Evolutionary conservation across 805 yeast species (phyloP).

Genomic region (Grigorovia jiainica): DNA sequence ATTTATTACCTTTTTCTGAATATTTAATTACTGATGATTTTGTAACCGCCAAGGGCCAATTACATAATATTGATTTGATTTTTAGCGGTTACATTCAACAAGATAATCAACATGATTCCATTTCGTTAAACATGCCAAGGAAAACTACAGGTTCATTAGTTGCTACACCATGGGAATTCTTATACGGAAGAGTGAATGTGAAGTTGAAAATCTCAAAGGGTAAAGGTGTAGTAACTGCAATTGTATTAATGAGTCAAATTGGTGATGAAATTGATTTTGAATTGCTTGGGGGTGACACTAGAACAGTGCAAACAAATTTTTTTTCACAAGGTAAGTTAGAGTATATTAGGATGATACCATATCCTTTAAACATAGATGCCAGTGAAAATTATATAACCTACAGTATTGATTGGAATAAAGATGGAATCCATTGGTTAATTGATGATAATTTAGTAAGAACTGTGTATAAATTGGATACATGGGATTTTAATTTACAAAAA

Average conservation of each 20-base stretch:
- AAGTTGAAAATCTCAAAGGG: slow-evolving; percentile 63
- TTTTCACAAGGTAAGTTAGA: slow-evolving; percentile 67
- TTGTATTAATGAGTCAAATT: slow-evolving; percentile 70
- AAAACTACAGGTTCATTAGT: slow-evolving; percentile 66
- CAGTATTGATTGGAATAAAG: slow-evolving; percentile 75
- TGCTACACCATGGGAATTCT: slow-evolving; percentile 64
- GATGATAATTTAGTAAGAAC: slow-evolving; percentile 63
- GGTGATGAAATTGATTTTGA: slow-evolving; percentile 92
- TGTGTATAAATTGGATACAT: slow-evolving; percentile 51
- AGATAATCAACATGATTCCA: slow-evolving; percentile 35
- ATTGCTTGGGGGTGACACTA: slow-evolving; percentile 66
- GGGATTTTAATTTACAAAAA: slow-evolving; percentile 44
- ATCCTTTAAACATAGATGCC: slow-evolving; percentile 36
- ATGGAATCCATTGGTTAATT: slow-evolving; percentile 57
- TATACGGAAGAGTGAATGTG: slow-evolving; percentile 74
- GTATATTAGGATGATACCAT: slow-evolving; percentile 43
- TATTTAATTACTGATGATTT: slow-evolving; percentile 22
- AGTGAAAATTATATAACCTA: slow-evolving; percentile 63
- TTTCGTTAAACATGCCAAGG: slow-evolving; percentile 72
- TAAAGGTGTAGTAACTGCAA: slow-evolving; percentile 76
- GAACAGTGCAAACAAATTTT: slow-evolving; percentile 65
- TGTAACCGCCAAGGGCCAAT: slow-evolving; percentile 50
- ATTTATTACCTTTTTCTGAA: slow-evolving; percentile 26
- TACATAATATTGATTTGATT: slow-evolving; percentile 53
- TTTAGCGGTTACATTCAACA: slow-evolving; percentile 46